A percentile compares a stretch with the other conserved stretches of the same genome.
Evolutionary conservation across 257 asterid species (phyloP).

Genomic region (Solanum okadae): DNA sequence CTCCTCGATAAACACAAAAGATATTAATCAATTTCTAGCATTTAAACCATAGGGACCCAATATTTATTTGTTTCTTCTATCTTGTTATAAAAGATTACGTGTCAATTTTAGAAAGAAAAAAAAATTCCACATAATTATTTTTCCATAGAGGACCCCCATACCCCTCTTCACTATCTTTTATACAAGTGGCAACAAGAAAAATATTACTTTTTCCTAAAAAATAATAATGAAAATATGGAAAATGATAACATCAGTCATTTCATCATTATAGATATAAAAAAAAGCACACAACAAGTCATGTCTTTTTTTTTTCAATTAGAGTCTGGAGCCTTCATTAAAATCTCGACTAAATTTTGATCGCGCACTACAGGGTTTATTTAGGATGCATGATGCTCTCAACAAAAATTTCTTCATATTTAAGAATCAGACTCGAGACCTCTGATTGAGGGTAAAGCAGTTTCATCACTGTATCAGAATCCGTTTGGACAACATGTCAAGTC

Average conservation of each 20-base stretch:
- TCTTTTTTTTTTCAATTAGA: too few species aligned
- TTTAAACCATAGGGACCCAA: not conserved
- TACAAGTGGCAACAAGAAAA: not conserved
- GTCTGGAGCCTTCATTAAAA: too few species aligned
- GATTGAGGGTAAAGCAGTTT: rapidly evolving
- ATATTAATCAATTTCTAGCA: not conserved
- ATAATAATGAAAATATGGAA: not conserved
- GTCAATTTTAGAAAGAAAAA: not conserved
- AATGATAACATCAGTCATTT: not conserved
- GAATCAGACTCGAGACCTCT: rapidly evolving
- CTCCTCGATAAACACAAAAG: not conserved
- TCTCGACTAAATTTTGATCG: too few species aligned
- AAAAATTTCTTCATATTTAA: too few species aligned
- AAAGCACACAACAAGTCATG: too few species aligned
- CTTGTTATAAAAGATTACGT: not conserved
- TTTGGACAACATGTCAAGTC: not conserved
- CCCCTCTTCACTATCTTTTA: not conserved
- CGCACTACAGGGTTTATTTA: rapidly evolving
- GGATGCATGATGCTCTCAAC: too few species aligned
- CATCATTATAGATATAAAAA: not conserved
- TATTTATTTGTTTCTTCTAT: not conserved
- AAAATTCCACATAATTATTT: not conserved
- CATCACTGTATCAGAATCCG: not conserved
- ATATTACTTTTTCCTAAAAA: not conserved
- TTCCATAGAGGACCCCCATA: not conserved